Conservation (phyloP, 2,329 filamentous ascomycete genomes). For the Aplosporella prunicola region DNA sequence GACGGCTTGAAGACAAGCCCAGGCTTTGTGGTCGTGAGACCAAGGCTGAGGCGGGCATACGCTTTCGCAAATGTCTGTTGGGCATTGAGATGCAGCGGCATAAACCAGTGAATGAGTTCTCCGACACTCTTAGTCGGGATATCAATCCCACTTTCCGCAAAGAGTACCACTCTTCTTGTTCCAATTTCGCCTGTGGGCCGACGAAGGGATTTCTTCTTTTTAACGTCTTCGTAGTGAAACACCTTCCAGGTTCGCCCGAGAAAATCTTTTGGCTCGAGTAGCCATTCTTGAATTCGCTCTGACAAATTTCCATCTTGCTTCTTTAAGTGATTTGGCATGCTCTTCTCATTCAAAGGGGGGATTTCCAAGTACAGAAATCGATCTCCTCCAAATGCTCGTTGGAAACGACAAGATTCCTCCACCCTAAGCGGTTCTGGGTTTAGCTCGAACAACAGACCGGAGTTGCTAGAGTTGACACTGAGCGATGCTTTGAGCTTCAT, state of each 20-base stretch:
- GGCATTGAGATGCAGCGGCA: slow-evolving; percentile 28
- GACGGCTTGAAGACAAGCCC: slow-evolving; percentile 27
- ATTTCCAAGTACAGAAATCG: slow-evolving; percentile 34
- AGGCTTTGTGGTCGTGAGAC: slow-evolving; percentile 31
- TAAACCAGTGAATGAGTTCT: slow-evolving; percentile 31
- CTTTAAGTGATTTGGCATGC: slow-evolving; percentile 12
- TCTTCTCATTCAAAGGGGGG: slow-evolving; percentile 19
- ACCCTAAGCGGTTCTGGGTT: slow-evolving; percentile 18
- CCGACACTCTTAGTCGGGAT: not conserved
- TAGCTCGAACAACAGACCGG: slow-evolving; percentile 19
- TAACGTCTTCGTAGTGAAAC: slow-evolving; percentile 30
- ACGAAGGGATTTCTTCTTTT: slow-evolving; percentile 18
- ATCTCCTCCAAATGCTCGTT: slow-evolving; percentile 29
- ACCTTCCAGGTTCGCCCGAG: slow-evolving; percentile 34
- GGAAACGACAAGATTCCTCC: slow-evolving; percentile 27
- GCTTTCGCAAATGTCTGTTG: slow-evolving; percentile 32
- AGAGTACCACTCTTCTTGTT: slow-evolving; percentile 27
- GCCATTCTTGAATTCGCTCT: slow-evolving; percentile 26
- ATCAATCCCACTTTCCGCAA: slow-evolving; percentile 25
- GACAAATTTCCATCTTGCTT: slow-evolving; percentile 16
- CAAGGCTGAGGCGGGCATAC: slow-evolving; percentile 34
- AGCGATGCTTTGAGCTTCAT: slow-evolving; percentile 26
- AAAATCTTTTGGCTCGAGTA: slow-evolving; percentile 24
- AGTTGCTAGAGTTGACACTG: slow-evolving; percentile 13
- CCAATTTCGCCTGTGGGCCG: no score